Evolutionary conservation across 2,329 filamentous ascomycete species (phyloP).

Genomic region (Sporothrix globosa): DNA sequence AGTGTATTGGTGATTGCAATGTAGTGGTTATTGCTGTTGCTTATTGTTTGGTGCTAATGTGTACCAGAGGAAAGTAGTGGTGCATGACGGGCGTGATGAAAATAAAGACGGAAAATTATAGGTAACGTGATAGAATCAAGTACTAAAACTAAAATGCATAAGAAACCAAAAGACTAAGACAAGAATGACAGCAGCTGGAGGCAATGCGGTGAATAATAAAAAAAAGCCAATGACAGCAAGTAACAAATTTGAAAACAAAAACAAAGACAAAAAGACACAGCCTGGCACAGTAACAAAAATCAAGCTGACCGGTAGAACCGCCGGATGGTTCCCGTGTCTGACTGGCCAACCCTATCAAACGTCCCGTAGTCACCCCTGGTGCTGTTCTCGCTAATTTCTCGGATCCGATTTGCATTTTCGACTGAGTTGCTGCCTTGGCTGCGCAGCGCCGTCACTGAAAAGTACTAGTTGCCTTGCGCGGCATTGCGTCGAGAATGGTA

Average conservation of each 20-base stretch:
- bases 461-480: slow-evolving; percentile 5
- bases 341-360: neutral
- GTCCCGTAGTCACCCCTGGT: neutral
- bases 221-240: neutral
- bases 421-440: neutral
- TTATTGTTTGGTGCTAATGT: neutral
- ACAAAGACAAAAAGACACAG: neutral
- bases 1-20: too few species aligned
- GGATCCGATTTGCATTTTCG: neutral
- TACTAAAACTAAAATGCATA: neutral
- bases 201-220: neutral
- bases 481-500: neutral
- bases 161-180: neutral
- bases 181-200: neutral
- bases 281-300: neutral
- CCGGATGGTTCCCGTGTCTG: neutral
- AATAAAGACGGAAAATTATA: neutral
- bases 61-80: neutral
- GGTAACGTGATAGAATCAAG: neutral
- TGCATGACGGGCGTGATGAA: too few species aligned
- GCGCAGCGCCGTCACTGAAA: neutral
- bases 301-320: slow-evolving; percentile 4
- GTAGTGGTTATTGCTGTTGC: too few species aligned
- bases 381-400: neutral
- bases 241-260: neutral